These are phyloP conservation scores for Carpinus fangiana DNA, from an alignment of 306 rosid species.

Conservation along the genomic window DNA sequence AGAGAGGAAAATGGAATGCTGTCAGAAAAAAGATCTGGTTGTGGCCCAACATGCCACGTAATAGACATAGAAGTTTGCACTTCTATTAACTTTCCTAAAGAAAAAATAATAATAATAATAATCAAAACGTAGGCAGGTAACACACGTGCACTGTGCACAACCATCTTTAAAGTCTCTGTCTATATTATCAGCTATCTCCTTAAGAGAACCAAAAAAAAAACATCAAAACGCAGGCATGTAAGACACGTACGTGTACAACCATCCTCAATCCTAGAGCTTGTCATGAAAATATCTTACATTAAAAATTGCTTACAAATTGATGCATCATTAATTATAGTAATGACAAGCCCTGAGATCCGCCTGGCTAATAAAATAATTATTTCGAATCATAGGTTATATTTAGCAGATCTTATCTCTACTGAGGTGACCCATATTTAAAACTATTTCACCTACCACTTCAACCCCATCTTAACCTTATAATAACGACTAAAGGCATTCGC, in stretches of 20 bases:
- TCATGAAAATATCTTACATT: background rate
- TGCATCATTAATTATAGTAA: constrained; percentile 18
- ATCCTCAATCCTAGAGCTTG: background rate
- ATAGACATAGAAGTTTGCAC: too few species aligned
- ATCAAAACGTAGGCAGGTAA: too few species aligned
- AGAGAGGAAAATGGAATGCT: too few species aligned
- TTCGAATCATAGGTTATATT: constrained; percentile 28
- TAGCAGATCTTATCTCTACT: constrained; percentile 30
- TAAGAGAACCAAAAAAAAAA: background rate
- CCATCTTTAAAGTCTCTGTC: too few species aligned
- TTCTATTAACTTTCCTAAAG: too few species aligned
- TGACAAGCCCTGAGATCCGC: constrained; percentile 16
- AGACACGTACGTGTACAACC: background rate
- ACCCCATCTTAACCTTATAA: constrained; percentile 25
- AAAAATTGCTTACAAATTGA: background rate
- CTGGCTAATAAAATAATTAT: constrained; percentile 26
- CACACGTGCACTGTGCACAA: too few species aligned
- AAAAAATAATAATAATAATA: too few species aligned
- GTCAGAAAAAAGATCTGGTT: too few species aligned
- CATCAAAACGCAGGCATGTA: background rate
- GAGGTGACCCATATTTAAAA: constrained; percentile 36
- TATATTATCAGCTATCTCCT: too few species aligned
- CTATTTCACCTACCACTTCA: constrained; percentile 39
- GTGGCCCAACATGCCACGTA: too few species aligned
- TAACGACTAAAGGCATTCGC: constrained; percentile 23